Evolutionary conservation across 2,329 filamentous ascomycete genomes (phyloP), one percentile per base, ranked within the genome.

Genomic region (Cladosporium sp.): DNA sequence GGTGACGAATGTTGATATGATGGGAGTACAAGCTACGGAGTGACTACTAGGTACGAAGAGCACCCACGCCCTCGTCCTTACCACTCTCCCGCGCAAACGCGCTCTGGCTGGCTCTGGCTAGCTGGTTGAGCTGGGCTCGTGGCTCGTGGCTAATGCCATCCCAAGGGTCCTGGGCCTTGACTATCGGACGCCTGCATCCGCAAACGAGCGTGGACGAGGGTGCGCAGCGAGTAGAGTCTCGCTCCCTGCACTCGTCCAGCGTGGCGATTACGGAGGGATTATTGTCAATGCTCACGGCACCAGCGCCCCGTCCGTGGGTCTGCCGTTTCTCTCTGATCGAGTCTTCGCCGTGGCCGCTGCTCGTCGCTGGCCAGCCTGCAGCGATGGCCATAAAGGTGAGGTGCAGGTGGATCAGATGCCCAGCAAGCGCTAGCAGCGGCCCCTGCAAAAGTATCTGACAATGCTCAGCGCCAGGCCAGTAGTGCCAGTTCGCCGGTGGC

Each of bases 101-200:
- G 13, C 18, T 36, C 54, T n/a, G n/a, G 23, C 56, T 43, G 21
- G 57, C 34, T 43, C 57, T 46, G 36, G 57, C 36, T 36, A 11
- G 11, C 57, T 59, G 57, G 57, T 26, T 46, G 36, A 32, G 32
- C 23, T 23, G 32, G 6, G 30, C 32, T 32, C n/a, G 53, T 25
- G 28, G 16, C 11, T 39, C 54, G 16, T 26, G 21, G 54, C 28
- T 53, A 16, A 46, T 53, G 48, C 23, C 48, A 26, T 26, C 32
- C 54, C 54, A 34, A 36, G 32, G 30, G 30, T 39, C 30, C 54
- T 57, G 21, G 28, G n/a, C 28, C 30, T 36, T 16, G 28, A 57
- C 54, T 57, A 57, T 39, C 54, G 54, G 54, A 57, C 54, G 54
- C 54, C 54, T 39, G 54, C 54, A 30, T 30, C 54, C 54, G 32